phyloP scores from a whole-genome alignment of 805 yeast genomes.

The Scheffersomyces coipomensis region DNA sequence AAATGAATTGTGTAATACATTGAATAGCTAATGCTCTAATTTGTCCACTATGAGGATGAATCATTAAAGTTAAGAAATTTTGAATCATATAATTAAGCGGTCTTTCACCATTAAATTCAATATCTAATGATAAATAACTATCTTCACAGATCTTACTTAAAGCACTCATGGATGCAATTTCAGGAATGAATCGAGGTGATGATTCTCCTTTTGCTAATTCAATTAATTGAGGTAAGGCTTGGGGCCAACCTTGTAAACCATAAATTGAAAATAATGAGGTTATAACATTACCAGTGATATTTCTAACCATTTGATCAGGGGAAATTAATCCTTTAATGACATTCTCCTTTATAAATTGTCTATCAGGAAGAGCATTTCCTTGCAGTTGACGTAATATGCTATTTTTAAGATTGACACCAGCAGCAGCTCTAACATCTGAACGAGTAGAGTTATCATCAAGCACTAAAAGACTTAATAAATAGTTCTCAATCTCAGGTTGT shows the following conservation, averaged over 20 bases:
- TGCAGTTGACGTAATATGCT: constrained; percentile 37
- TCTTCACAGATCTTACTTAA: constrained; percentile 90
- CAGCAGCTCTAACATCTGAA: constrained; percentile 75
- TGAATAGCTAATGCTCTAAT: constrained; percentile 63
- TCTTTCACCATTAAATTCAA: constrained; percentile 59
- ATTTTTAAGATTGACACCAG: constrained; percentile 85
- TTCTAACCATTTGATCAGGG: constrained; percentile 62
- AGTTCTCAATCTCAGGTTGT: constrained; percentile 80
- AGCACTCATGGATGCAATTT: constrained; percentile 80
- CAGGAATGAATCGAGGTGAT: constrained; percentile 23
- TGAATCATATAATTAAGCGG: constrained; percentile 72
- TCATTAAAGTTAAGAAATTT: constrained; percentile 54
- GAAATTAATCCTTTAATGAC: constrained; percentile 57
- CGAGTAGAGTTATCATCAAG: constrained; percentile 40
- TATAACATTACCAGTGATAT: constrained; percentile 87
- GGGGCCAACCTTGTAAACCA: constrained; percentile 76
- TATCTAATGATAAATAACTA: constrained; percentile 62
- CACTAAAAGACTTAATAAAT: constrained; percentile 68
- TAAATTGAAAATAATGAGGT: constrained; percentile 72
- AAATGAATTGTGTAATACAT: constrained; percentile 75
- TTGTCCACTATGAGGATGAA: constrained; percentile 34
- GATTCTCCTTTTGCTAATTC: constrained; percentile 47
- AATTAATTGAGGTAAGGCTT: constrained; percentile 64
- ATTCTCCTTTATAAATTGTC: constrained; percentile 39
- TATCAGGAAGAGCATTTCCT: constrained; percentile 12